Evolutionary conservation across 2,329 filamentous ascomycete species (phyloP), one percentile per base, ranked within the genome.

Genomic region (Atkinsonella hypoxylon): DNA sequence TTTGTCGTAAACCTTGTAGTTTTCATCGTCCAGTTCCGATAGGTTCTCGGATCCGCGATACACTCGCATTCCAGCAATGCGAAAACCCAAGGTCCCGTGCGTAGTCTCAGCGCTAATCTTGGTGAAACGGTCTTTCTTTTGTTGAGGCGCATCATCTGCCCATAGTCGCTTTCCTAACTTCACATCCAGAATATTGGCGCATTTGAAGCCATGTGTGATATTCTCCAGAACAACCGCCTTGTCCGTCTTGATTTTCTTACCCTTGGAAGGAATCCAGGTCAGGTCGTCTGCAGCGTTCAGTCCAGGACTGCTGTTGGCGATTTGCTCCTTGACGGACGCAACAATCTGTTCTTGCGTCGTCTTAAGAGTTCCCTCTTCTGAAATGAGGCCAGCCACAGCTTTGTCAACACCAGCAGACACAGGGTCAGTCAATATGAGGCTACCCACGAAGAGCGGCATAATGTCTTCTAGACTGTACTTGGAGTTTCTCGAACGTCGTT

Each of bases 161-260:
- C 89, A 97, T 6, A 98, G 71, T 32, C 87, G 79, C 47, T 82
- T 77, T 42, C 93, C 93, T 18, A 98, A 79, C 70, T 98, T 98
- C 56, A 95, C 79, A 63, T 98, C 93, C 52, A 98, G 73, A 8
- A 98, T 89, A 59, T 95, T 97, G 7, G 93, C 89, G 52, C 80
- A 78, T 60, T 78, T 79, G 72, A 90, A 97, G 1, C 88, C 89
- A 56, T 79, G 77, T 0, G 89, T 83, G 7, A 87, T 79, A 64
- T 96, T 96, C 62, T 90, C 85, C 30, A 97, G 73, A 12, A 95
- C 89, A 17, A 96, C 83, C 2, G 87, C 87, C 50, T 81, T 75
- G 50, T 89, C 82, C 0, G 89, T 95, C 22, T 80, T 75, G 53
- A 97, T 90, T 60, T 72, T 77, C 50, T 71, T 72, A 44, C 67